These are phyloP conservation scores for Prunus mongolica DNA, from an alignment of 306 rosid species.

Conservation along the genomic window DNA sequence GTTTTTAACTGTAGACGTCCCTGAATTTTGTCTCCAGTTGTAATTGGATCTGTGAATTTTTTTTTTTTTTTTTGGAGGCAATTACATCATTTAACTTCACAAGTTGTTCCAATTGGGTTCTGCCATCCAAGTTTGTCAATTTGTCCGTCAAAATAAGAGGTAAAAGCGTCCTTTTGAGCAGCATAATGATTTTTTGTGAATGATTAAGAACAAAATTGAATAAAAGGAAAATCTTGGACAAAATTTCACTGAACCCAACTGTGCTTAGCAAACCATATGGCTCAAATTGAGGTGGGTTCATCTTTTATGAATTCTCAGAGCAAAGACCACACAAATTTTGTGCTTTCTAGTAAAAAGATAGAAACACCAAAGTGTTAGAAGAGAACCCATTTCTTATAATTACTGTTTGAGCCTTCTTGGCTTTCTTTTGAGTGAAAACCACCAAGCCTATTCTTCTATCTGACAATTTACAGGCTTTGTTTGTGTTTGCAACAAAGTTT, in stretches of 20 bases:
- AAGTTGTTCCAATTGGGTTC: no score
- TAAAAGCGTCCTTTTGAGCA: no score
- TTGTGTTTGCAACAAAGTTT: no score
- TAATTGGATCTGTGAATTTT: no score
- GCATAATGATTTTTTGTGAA: background rate
- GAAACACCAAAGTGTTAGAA: background rate
- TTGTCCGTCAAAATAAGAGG: no score
- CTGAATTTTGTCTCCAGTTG: no score
- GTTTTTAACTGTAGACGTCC: no score
- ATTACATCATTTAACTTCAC: no score
- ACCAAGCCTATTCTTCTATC: constrained; percentile 24
- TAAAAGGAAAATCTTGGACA: background rate
- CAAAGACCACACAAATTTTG: background rate
- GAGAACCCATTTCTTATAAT: constrained; percentile 9
- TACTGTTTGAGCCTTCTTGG: constrained; percentile 77
- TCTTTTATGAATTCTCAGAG: background rate
- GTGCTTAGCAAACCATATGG: no score
- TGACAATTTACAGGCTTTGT: constrained; percentile 26
- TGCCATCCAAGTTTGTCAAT: no score
- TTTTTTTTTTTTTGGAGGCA: no score
- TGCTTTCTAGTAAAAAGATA: background rate
- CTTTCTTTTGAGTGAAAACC: constrained; percentile 72
- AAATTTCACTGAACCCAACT: background rate
- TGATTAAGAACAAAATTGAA: background rate
- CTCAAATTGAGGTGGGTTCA: background rate